Conservation (phyloP, 129 eudicot species). For the Glebionis coronaria region DNA sequence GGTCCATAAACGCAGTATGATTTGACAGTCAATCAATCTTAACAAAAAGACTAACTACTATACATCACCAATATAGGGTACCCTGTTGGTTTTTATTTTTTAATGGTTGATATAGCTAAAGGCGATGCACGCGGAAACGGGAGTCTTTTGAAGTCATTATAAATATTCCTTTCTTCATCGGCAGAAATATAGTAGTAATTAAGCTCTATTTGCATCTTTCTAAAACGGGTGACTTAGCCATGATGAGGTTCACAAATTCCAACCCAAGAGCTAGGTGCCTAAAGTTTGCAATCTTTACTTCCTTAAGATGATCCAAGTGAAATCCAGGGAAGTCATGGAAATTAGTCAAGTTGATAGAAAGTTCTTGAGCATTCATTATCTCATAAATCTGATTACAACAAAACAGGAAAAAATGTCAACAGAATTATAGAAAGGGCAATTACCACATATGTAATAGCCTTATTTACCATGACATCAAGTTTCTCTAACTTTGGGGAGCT, state of each 20-base stretch:
- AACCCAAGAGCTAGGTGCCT: background rate
- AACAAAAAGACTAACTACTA: no score
- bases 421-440: background rate
- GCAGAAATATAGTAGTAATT: background rate
- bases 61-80: no score
- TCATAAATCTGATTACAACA: background rate
- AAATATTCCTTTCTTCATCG: background rate
- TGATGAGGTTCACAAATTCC: slow-evolving; percentile 23
- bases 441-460: background rate
- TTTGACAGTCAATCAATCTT: no score
- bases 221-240: slow-evolving; percentile 21
- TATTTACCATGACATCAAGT: background rate
- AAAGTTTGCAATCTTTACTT: background rate
- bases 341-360: slow-evolving; percentile 1
- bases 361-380: background rate
- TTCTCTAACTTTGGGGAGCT: slow-evolving; percentile 12
- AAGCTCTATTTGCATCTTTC: background rate
- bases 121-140: no score
- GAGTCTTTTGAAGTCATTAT: no score
- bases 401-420: background rate
- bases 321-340: background rate
- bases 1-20: no score
- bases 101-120: no score
- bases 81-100: no score
- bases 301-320: slow-evolving; percentile 10